These are phyloP conservation scores for Claviceps sp. DNA, from an alignment of 2,329 filamentous ascomycete species.

Conservation along the genomic window DNA sequence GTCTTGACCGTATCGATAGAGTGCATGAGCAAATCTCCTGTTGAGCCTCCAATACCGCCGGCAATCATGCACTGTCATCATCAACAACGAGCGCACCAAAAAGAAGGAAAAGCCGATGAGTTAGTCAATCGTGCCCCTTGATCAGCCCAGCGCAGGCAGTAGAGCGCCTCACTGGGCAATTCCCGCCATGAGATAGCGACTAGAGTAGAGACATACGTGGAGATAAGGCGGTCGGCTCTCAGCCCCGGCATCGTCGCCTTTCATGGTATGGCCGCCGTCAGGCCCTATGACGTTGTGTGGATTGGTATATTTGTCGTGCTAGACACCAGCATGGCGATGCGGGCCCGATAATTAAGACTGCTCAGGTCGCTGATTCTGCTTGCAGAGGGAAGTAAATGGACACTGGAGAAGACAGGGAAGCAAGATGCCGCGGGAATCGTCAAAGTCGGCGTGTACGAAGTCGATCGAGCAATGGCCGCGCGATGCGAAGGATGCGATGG, in stretches of 20 bases:
- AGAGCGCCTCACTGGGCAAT: not conserved
- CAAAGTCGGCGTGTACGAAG: not conserved
- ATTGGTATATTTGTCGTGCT: conserved; percentile 13
- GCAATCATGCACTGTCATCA: conserved; percentile 72
- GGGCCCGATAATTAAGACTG: conserved; percentile 2
- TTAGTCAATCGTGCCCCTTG: not conserved
- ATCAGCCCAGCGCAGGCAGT: not conserved
- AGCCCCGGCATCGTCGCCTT: conserved; percentile 24
- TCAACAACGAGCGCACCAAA: conserved; percentile 1
- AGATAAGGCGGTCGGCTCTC: conserved; percentile 31
- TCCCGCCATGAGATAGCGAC: not conserved
- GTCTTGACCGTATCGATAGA: conserved; percentile 98
- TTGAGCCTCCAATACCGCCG: conserved; percentile 82
- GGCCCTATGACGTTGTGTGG: conserved; percentile 13
- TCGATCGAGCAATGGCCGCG: not conserved
- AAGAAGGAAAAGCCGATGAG: not conserved
- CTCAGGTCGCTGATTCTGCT: conserved; percentile 3
- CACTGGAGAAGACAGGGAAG: not conserved
- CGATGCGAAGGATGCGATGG: not conserved
- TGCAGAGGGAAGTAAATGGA: not conserved
- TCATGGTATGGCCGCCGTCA: conserved; percentile 20
- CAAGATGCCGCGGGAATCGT: conserved; percentile 3
- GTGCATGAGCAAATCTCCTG: conserved; percentile 96
- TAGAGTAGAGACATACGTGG: conserved; percentile 21
- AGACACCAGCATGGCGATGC: conserved; percentile 21